Base-by-base conservation (phyloP, 2,329 filamentous ascomycete species). In the Aspergillus sergii region DNA sequence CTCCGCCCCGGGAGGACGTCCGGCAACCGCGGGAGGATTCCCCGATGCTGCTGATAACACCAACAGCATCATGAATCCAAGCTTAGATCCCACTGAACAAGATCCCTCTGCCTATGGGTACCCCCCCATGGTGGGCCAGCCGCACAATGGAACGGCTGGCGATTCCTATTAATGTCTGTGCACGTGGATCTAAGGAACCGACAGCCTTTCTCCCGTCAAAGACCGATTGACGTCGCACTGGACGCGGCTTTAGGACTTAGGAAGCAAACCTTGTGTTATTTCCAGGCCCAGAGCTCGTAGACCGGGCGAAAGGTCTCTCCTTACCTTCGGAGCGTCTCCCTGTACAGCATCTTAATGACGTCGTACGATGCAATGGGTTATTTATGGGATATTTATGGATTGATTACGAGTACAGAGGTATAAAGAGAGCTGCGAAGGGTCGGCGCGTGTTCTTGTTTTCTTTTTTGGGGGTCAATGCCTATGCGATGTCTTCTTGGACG, bases 61-160 rank as follows among this genome's bases (percentile, higher is more conserved):
- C 64, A 81, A 79, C 73, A 80, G 72, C 64, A 79, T 83, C 66
- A 68, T 83, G 70, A 81, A 77, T 66, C 74, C 79, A 55, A 75
- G 68, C 58, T 69, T 83, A 64, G 80, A 83, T 64, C 75, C 79
- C 30, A 76, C 78, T 60, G 81, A 83, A 56, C 80, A 82, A 68
- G 80, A 82, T 54, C 69, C 75, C 59, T 68, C 77, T 48, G 75
- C 78, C 55, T 82, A 82, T 68, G 80, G 79, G 55, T 83, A 83
- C 66, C 76, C 80, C 43, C 71, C 80, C 39, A 81, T 81, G 77
- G 80, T 80, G 64, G 77, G 76, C 65, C 75, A 80, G 63, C 71
- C 78, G 58, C 81, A 83, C 73, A 83, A 83, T 66, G 81, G 81
- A 61, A 79, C 81, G 48, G 77, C 78, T 65, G 78, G 76, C 58